Base-by-base conservation (phyloP, 371 early-diverging fungal species). In the Mucor saturninus region DNA sequence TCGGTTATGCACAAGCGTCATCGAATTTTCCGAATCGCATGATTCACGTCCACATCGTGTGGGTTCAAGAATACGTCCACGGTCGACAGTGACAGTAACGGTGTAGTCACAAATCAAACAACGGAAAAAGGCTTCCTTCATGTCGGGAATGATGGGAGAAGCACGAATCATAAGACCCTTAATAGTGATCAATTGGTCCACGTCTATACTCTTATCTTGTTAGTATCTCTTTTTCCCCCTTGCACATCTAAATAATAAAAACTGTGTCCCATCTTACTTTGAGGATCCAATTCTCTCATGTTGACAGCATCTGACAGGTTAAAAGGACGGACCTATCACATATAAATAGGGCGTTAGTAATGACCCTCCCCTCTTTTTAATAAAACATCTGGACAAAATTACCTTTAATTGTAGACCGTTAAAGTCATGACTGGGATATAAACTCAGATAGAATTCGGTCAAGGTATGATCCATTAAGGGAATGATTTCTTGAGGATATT, bases 401-500 rank as follows among this genome's bases (percentile, higher is more conserved):
- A 62, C 68, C 53, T 68, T 65, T 21, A 68, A 56, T 54, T 62
- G 57, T 37, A 81, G 83, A 26, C 72, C 72, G 35, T 79, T 71
- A 35, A 85, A 59, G 61, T 86, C 86, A 0, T 74, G 79, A 45
- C 89, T 89, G 29, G 56, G 53, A 66, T 86, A 92, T 51, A 81
- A 74, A 53, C 95, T 90, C 43, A 83, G 64, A 68, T 90, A 95
- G 40, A 90, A 72, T 61, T 97, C 93, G 3, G 90, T 87, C 50
- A 99, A 71, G 4, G 90, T 86, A 64, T 93, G 90, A 83, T 99
- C 99, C 88, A 99, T 86, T 43, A 95, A 77, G 0, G 98, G 95
- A 72, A 99, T 90, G 49, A 99, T 92, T 82, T 99, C 99, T 67
- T 97, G 94, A 30, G 99, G 99, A 80, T 98, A 99, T 48, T 90